phyloP scores from a whole-genome alignment of 768 basidiomycete genomes.

The Kwoniella sp. region DNA sequence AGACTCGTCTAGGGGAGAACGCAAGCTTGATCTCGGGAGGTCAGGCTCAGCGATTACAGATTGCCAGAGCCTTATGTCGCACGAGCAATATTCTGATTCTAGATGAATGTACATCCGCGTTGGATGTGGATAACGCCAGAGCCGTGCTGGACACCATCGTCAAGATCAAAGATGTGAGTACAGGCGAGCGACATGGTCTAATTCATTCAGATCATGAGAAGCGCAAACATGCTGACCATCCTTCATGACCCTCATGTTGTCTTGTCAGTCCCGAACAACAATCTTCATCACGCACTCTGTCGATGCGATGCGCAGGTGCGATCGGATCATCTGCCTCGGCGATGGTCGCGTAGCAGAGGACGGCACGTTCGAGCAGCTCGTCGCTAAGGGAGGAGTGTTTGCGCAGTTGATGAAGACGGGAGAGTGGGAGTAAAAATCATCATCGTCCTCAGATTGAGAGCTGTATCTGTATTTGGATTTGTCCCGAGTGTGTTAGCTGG shows the following conservation, averaged over 20 bases:
- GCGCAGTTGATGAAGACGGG: slow-evolving; percentile 76
- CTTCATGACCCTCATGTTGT: background rate
- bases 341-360: slow-evolving; percentile 78
- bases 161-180: slow-evolving; percentile 63
- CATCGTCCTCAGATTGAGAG: background rate
- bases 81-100: slow-evolving; percentile 74
- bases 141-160: slow-evolving; percentile 77
- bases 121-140: slow-evolving; percentile 81
- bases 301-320: slow-evolving; percentile 87
- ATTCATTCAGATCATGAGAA: background rate
- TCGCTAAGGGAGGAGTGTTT: slow-evolving; percentile 71
- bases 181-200: too few species aligned
- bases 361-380: slow-evolving; percentile 72
- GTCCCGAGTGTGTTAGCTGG: background rate
- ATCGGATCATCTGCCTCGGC: slow-evolving; percentile 77
- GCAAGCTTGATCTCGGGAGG: slow-evolving; percentile 89
- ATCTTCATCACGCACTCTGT: slow-evolving; percentile 93
- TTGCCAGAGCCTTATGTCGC: slow-evolving; percentile 85
- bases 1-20: slow-evolving; percentile 86
- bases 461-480: background rate
- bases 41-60: slow-evolving; percentile 88
- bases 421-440: slow-evolving; percentile 65
- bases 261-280: slow-evolving; percentile 64
- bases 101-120: slow-evolving; percentile 92
- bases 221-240: background rate